phyloP scores from a whole-genome alignment of 306 rosid species.

The Senna tora region DNA sequence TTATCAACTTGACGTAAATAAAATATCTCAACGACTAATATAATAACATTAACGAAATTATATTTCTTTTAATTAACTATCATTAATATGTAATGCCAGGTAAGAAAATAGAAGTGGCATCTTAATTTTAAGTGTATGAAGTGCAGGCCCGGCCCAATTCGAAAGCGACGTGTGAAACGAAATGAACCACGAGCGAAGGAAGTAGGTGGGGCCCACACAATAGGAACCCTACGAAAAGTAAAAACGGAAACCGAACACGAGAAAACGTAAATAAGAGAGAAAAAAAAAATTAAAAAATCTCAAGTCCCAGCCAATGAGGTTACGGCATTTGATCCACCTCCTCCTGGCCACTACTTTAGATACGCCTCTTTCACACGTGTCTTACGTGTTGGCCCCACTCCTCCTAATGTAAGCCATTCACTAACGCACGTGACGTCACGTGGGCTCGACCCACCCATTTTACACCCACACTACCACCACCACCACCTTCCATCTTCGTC shows the following conservation, averaged over 20 bases:
- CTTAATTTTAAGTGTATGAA: no score
- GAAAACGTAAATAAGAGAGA: no score
- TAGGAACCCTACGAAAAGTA: not conserved
- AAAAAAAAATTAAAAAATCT: not conserved
- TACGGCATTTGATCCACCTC: constrained; percentile 54
- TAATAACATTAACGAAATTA: no score
- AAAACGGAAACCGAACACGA: not conserved
- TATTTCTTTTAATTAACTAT: no score
- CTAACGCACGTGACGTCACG: constrained; percentile 58
- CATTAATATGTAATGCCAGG: no score
- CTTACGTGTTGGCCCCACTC: constrained; percentile 27
- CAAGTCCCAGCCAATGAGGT: constrained; percentile 45
- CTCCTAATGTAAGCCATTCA: constrained; percentile 34
- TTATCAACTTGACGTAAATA: no score
- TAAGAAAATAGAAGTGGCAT: no score
- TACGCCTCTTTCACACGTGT: constrained; percentile 54
- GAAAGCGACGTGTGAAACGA: constrained; percentile 17
- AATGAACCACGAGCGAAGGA: not conserved
- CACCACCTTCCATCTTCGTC: no score
- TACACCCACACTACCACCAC: not conserved
- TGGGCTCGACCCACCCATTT: constrained; percentile 36
- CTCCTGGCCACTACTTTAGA: constrained; percentile 73
- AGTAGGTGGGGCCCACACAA: not conserved
- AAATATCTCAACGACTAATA: no score
- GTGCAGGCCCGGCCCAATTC: no score